phyloP scores from a whole-genome alignment of 495 filamentous ascomycete genomes.

The Baudoinia panamericana region DNA sequence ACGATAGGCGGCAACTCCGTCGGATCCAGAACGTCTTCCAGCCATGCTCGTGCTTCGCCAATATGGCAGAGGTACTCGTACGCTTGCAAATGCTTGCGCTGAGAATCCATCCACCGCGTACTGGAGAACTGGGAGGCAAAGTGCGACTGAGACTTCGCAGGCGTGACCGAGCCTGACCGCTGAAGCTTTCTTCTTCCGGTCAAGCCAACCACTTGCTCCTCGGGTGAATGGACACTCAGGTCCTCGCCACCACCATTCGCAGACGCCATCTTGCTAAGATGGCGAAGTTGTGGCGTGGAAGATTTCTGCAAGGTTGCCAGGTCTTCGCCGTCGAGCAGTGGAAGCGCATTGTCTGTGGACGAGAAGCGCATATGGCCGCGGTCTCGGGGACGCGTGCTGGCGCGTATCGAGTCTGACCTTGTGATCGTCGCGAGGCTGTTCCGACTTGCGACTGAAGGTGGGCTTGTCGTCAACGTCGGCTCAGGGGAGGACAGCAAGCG shows the following conservation, averaged over 20 bases:
- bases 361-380: conserved; percentile 15
- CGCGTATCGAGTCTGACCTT: conserved; percentile 28
- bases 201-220: conserved; percentile 75
- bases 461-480: background rate
- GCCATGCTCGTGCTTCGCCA: conserved; percentile 98
- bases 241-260: conserved; percentile 60
- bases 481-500: conserved; percentile 5
- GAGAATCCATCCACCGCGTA: conserved; percentile 97
- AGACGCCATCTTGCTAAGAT: conserved; percentile 68
- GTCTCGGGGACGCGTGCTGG: conserved; percentile 13
- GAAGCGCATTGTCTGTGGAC: conserved; percentile 8
- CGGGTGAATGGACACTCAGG: conserved; percentile 57
- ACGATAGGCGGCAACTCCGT: conserved; percentile 85
- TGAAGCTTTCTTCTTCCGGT: conserved; percentile 75
- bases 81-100: conserved; percentile 88
- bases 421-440: conserved; percentile 22
- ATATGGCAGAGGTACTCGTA: conserved; percentile 99
- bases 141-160: conserved; percentile 6
- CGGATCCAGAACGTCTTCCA: conserved; percentile 76
- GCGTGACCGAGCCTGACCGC: conserved; percentile 33
- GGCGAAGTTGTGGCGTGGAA: conserved; percentile 75
- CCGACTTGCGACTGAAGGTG: conserved; percentile 1
- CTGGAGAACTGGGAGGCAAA: conserved; percentile 29
- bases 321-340: conserved; percentile 33
- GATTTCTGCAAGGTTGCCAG: conserved; percentile 68